Percentiles rank a stretch among this genome's conserved stretches.
These are phyloP conservation scores for Vickermania spadyakhi DNA, from an alignment of 208 protist genomes.

Conservation along the genomic window DNA sequence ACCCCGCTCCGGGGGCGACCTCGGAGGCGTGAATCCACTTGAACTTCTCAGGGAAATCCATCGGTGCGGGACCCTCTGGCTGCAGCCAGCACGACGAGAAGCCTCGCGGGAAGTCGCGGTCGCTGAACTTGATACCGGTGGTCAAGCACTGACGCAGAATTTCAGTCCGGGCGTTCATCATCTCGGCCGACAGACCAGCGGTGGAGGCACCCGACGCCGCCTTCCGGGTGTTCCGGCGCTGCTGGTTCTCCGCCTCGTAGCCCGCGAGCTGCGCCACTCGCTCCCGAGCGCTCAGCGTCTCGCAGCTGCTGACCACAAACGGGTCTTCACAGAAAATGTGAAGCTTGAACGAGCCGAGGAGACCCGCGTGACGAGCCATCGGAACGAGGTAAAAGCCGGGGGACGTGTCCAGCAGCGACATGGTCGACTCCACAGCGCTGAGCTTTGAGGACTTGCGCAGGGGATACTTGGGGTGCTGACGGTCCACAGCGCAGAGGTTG, in stretches of 20 bases:
- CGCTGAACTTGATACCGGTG: conserved; percentile 36
- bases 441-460: conserved; percentile 25
- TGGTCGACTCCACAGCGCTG: conserved; percentile 9
- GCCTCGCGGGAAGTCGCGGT: conserved; percentile 78
- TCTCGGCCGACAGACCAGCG: not conserved
- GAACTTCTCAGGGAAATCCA: conserved; percentile 38
- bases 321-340: conserved; percentile 47
- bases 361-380: conserved; percentile 49
- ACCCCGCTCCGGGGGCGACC: conserved; percentile 6
- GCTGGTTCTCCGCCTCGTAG: conserved; percentile 32
- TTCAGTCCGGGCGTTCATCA: conserved; percentile 18
- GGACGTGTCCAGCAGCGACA: conserved; percentile 14
- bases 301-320: conserved; percentile 36
- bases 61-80: conserved; percentile 25
- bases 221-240: conserved; percentile 6
- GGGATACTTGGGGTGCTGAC: conserved; percentile 26
- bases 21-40: conserved; percentile 51
- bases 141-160: conserved; percentile 36
- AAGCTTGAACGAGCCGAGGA: conserved; percentile 38
- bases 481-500: conserved; percentile 31
- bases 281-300: conserved; percentile 17
- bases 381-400: conserved; percentile 41
- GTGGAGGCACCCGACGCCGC: not conserved
- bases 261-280: conserved; percentile 23
- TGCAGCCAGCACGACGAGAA: conserved; percentile 68